Base-by-base conservation (phyloP, 495 filamentous ascomycete species). In the Podospora pseudocomata region DNA sequence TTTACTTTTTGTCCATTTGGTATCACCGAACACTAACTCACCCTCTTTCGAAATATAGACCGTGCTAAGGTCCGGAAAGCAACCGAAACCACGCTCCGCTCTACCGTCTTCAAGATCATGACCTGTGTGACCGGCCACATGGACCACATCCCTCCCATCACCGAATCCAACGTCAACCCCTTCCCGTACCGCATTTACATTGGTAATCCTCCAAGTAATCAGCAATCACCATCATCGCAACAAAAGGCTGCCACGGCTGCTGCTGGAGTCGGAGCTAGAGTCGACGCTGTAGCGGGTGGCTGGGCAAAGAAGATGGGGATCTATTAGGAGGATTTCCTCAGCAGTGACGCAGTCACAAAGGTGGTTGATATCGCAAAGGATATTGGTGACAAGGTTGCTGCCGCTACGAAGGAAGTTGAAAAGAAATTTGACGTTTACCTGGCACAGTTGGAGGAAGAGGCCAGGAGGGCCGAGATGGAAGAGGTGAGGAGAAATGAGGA, bases 131-230 rank as follows among this genome's bases (percentile, higher is more conserved):
- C 96, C 77, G 79, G 84, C 15, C 91, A 97, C 72, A 97, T 96
- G 77, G 92, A 97, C 74, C 95, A 99, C 80, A 97, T 99, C 73
- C 95, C 95, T 32, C 96, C 95, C 60, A 98, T 99, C 67, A 97
- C 93, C 27, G 94, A 92, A 7, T 94, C 87, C 72, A 93, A 97
- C 34, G 83, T 88, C 60, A 98, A 98, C 74, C 94, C 96, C 0
- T 99, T 99, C 76, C 94, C 95, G 4, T 98, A 97, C 77, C 88
- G 91, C 68, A 96, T 99, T 75, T 84, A 92, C 26, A 85, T 98
- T 44, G 93, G 67, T 65, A 26, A 63, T 59, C 9, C 2, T n/a
- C n/a, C n/a, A 9, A 58, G 18, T 20, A 58, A 58, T 58, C 28
- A 66, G 60, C n/a, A 62, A 19, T 7, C 55, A 59, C 61, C 71